phyloP scores from a whole-genome alignment of 192 early-diverging fungal genomes.

The Entophlyctis helioformis region DNA sequence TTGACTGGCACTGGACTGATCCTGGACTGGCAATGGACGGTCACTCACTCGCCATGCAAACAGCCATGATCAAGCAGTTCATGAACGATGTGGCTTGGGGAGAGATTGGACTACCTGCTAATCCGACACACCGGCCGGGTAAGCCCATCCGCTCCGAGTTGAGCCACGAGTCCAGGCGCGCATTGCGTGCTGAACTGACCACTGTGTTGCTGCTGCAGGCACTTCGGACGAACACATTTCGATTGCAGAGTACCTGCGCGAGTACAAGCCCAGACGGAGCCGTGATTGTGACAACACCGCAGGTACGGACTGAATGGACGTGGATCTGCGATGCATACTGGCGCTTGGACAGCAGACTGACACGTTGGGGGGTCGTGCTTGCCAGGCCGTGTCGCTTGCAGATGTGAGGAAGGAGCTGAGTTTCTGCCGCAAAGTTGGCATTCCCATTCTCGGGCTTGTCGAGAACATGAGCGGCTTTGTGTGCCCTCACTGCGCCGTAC shows the following conservation, averaged over 20 bases:
- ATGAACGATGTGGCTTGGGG: constrained; percentile 92
- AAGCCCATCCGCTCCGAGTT: no score
- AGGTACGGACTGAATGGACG: constrained; percentile 54
- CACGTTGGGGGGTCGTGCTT: neutral
- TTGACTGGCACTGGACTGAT: no score
- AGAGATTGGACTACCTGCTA: constrained; percentile 75
- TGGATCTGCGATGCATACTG: constrained; percentile 29
- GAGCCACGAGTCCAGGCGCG: no score
- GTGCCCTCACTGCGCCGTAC: constrained; percentile 72
- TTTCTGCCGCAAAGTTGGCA: constrained; percentile 84
- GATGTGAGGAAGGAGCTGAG: constrained; percentile 98
- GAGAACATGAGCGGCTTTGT: constrained; percentile 99
- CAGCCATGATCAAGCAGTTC: constrained; percentile 88
- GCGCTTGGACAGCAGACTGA: neutral
- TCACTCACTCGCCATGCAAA: no score
- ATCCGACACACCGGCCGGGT: constrained; percentile 89
- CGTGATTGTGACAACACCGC: constrained; percentile 88
- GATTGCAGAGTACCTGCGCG: constrained; percentile 63
- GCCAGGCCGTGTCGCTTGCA: constrained; percentile 24
- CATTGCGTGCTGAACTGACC: no score
- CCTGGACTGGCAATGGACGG: no score
- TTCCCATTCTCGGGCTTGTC: constrained; percentile 83
- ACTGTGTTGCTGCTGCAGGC: no score
- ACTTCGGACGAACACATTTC: constrained; percentile 96
- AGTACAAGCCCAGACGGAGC: constrained; percentile 74